These are phyloP conservation scores for Mucor indicus DNA, from an alignment of 371 early-diverging fungal genomes.

Conservation along the genomic window DNA sequence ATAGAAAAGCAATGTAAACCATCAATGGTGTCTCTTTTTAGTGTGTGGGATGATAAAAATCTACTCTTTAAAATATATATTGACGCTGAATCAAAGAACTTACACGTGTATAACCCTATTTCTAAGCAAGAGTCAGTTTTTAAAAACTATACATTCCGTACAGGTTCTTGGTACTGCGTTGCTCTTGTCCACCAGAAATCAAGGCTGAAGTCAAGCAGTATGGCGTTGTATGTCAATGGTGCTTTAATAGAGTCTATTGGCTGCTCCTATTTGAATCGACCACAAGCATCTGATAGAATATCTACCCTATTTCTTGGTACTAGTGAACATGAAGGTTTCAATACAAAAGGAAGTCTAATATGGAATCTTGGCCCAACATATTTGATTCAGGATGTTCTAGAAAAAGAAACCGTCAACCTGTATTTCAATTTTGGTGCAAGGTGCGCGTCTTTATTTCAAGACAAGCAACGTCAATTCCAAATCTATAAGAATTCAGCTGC, in stretches of 20 bases:
- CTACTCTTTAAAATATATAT: slow-evolving; percentile 39
- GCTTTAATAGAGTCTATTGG: slow-evolving; percentile 52
- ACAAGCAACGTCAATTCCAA: slow-evolving; percentile 63
- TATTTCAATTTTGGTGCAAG: slow-evolving; percentile 66
- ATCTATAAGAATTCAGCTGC: slow-evolving; percentile 65
- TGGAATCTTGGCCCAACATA: slow-evolving; percentile 74
- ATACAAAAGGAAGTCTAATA: slow-evolving; percentile 24
- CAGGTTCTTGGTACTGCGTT: slow-evolving; percentile 70
- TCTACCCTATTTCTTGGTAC: slow-evolving; percentile 42
- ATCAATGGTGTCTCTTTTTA: slow-evolving; percentile 43
- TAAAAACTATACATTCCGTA: slow-evolving; percentile 49
- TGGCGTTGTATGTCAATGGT: slow-evolving; percentile 68
- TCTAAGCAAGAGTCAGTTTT: slow-evolving; percentile 52
- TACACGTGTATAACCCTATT: slow-evolving; percentile 46
- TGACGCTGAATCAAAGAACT: slow-evolving; percentile 45
- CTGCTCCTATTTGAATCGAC: slow-evolving; percentile 59
- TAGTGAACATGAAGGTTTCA: slow-evolving; percentile 17
- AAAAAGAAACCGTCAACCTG: slow-evolving; percentile 55
- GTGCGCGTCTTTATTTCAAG: slow-evolving; percentile 66
- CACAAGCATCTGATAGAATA: no score
- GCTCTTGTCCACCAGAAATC: slow-evolving; percentile 68
- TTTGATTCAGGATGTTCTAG: slow-evolving; percentile 56
- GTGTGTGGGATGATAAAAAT: slow-evolving; percentile 52
- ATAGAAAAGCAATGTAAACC: slow-evolving; percentile 58
- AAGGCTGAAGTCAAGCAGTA: slow-evolving; percentile 50